Evolutionary conservation across 1,139 yeast genomes (phyloP), one percentile per base, ranked within the genome.

Genomic region (Scheffersomyces stambukii): DNA sequence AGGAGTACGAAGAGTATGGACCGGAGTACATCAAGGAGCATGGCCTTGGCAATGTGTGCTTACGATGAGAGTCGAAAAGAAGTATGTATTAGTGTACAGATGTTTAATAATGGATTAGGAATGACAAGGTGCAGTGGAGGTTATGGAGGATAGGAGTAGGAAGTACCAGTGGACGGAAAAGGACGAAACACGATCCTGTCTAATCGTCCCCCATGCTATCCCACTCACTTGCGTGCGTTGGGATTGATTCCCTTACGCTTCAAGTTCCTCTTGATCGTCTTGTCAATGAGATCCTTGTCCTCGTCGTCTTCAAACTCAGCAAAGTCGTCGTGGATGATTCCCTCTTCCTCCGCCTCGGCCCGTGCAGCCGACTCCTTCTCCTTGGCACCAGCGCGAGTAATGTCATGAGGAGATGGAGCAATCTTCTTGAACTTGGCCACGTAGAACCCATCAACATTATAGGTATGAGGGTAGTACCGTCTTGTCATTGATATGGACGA

Each of bases 381-480:
- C 50, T 71, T 74, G 24, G 96, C 95, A 44, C 95, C 91, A 6
- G 93, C 89, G 64, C 82, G 84, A 38, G 89, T 78, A 35, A 77
- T 74, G 58, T 82, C 93, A 45, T 79, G 85, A 28, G 89, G 81
- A 38, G 94, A 80, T 36, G 96, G 70, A 2, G 91, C 95, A 41
- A 77, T 79, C 73, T 93, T 93, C 62, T 85, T 78, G 67, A 93
- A 85, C 55, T 91, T 91, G 36, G 99, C 98, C 37, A 93, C 98
- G 56, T 69, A 93, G 70, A 93, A 93, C 20, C 99, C 99, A 61
- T 93, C 99, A 31, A 93, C 98, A 57, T 93, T 93, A 57, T 91
- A 91, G 18, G 95, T 89, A 59, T 93, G 99, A 32, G 99, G 99
- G 55, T 91, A 93, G 59, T 91, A 93, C 58, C 99, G 78, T 64